Evolutionary conservation across 2,329 filamentous ascomycete species (phyloP).

Genomic region (Fusarium tricinctum): DNA sequence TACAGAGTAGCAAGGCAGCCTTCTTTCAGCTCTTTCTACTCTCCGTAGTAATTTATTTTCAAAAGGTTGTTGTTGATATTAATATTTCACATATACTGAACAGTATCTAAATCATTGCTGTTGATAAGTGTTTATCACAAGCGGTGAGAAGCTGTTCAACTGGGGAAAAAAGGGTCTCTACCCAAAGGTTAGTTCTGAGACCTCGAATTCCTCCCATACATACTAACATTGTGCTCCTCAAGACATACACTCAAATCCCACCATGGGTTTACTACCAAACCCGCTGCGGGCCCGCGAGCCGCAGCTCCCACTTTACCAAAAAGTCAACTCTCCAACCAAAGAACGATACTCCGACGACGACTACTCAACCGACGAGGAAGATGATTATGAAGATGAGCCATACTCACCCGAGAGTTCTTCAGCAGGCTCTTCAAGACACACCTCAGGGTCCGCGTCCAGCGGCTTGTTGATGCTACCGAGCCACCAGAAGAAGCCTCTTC

Average conservation of each 20-base stretch:
- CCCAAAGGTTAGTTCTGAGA: conserved; percentile 25
- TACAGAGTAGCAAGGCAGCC: conserved; percentile 4
- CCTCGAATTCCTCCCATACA: conserved; percentile 21
- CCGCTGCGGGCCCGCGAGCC: conserved; percentile 63
- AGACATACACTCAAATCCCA: conserved; percentile 29
- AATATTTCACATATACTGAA: background rate
- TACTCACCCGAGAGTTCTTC: conserved; percentile 59
- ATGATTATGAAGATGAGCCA: conserved; percentile 61
- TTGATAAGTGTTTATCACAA: background rate
- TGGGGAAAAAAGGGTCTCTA: conserved; percentile 24
- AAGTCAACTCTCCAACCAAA: conserved; percentile 59
- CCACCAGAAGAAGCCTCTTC: conserved; percentile 46
- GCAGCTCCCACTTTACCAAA: conserved; percentile 67
- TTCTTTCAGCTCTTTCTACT: conserved; percentile 1
- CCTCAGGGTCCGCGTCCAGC: conserved; percentile 60
- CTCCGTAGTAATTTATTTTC: background rate
- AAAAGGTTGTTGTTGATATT: background rate
- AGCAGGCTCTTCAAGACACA: conserved; percentile 68
- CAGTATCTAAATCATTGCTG: background rate
- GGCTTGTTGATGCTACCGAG: conserved; percentile 62
- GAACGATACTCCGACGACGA: conserved; percentile 67
- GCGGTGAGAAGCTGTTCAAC: conserved; percentile 23
- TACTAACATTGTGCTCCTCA: conserved; percentile 18
- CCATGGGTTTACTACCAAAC: conserved; percentile 66
- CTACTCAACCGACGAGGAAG: conserved; percentile 62